These are phyloP conservation scores for Mycocalia duriaeana DNA, from an alignment of 1,284 basidiomycete genomes.

Conservation along the genomic window DNA sequence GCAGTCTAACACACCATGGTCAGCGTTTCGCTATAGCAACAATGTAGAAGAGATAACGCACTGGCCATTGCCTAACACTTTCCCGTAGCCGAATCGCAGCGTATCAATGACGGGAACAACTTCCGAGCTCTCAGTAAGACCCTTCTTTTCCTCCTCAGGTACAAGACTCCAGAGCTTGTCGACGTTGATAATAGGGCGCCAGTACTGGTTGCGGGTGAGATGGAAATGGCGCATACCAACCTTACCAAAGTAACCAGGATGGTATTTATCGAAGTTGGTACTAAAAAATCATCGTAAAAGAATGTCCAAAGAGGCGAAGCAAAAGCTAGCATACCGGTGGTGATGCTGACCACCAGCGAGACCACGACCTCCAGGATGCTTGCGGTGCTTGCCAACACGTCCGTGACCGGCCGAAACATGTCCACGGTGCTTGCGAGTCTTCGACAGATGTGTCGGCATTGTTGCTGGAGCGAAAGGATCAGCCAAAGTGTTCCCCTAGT, in stretches of 20 bases:
- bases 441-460: conserved; percentile 94
- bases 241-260: conserved; percentile 99
- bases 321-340: conserved; percentile 71
- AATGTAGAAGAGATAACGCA: conserved; percentile 48
- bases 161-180: conserved; percentile 88
- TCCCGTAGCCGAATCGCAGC: conserved; percentile 82
- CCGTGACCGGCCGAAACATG: conserved; percentile 99
- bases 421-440: conserved; percentile 97
- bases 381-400: conserved; percentile 99
- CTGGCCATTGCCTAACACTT: conserved; percentile 87
- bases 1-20: conserved; percentile 52
- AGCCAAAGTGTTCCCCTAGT: conserved; percentile 17
- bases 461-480: conserved; percentile 31
- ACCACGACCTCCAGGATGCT: conserved; percentile 99
- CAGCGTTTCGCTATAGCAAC: too few relatives aligned
- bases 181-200: conserved; percentile 95
- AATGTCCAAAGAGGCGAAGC: conserved; percentile 2
- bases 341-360: conserved; percentile 99
- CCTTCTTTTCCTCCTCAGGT: conserved; percentile 73
- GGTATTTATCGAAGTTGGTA: conserved; percentile 91
- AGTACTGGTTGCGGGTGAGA: conserved; percentile 85
- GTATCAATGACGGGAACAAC: conserved; percentile 91
- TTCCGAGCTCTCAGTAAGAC: conserved; percentile 61
- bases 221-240: conserved; percentile 99
- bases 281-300: conserved; percentile 30